phyloP scores from a whole-genome alignment of 192 early-diverging fungal genomes.

The Entomortierella lignicola region DNA sequence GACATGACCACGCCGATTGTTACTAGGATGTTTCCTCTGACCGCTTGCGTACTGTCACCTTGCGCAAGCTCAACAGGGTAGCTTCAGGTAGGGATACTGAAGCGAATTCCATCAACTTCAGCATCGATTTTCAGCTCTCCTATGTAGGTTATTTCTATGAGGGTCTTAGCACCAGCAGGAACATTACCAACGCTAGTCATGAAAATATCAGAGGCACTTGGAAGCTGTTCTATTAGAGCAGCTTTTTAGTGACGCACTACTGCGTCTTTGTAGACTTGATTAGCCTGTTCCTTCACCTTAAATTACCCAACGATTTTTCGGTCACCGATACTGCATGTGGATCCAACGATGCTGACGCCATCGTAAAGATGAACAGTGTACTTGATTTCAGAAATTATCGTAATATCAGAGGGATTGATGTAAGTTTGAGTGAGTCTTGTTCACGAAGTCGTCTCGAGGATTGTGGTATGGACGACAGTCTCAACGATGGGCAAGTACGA shows the following conservation, averaged over 20 bases:
- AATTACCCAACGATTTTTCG: slow-evolving; percentile 21
- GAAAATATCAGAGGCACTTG: slow-evolving; percentile 54
- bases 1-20: slow-evolving; percentile 27
- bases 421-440: slow-evolving; percentile 26
- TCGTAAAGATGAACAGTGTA: slow-evolving; percentile 32
- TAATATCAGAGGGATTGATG: slow-evolving; percentile 4
- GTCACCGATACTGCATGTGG: slow-evolving; percentile 19
- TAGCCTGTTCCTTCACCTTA: slow-evolving; percentile 17
- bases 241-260: slow-evolving; percentile 13
- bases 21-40: slow-evolving; percentile 8
- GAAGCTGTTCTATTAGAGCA: slow-evolving; percentile 17
- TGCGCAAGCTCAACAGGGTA: no score
- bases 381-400: slow-evolving; percentile 1
- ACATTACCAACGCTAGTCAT: slow-evolving; percentile 62
- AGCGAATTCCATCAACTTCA: slow-evolving; percentile 48
- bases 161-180: slow-evolving; percentile 28
- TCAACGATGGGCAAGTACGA: slow-evolving; percentile 24
- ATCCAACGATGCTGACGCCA: slow-evolving; percentile 25
- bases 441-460: slow-evolving; percentile 9
- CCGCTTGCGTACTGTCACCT: no score
- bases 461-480: slow-evolving; percentile 17
- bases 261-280: slow-evolving; percentile 11
- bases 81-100: no score
- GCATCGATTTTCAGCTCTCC: slow-evolving; percentile 59
- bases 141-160: slow-evolving; percentile 60